Evolutionary conservation across 495 filamentous ascomycete species (phyloP), one percentile per base, ranked within the genome.

Genomic region (Penicillium riverlandense): DNA sequence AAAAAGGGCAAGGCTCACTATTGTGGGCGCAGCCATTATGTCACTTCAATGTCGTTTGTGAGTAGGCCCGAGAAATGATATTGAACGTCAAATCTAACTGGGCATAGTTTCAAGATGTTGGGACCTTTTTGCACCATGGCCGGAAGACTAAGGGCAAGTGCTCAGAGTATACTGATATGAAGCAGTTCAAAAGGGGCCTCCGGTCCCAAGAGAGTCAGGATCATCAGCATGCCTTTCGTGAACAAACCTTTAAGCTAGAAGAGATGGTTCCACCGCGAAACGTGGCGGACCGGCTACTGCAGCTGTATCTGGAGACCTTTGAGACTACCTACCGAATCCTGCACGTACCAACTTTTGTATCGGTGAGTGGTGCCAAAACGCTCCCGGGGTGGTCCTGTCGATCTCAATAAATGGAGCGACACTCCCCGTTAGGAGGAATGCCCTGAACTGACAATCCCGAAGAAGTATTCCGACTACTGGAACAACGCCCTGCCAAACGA

Each of bases 271-370:
- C 78, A 0, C 45, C 68, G n/a, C 67, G 65, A 15, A 60, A 66
- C 29, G 41, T 77, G 2, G 65, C 74, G 4, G 78, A 85, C 47
- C 45, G 59, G 31, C 63, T 82, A 43, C 58, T 75, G n/a, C 48
- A 61, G 8, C 41, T 74, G 3, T 85, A 85, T 58, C 67, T 83
- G 30, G 56, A 62, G 2, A 75, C 67, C 4, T 78, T 79, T 38
- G 82, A 85, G 52, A 74, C 70, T 1, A 72, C 66, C 3, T 66
- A 74, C 48, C 68, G 79, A 11, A 73, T 84, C 29, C 44, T 84
- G 9, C 82, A 84, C 44, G 50, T 72, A 2, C 78, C 78, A 10
- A 76, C 62, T 0, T 84, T 84, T 41, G 57, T 67, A 47, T 3
- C 22, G 22, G 22, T 22, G 22, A 22, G 22, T 22, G 22, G 22